Base-by-base conservation (phyloP, 1,284 basidiomycete genomes). In the Thelephora terrestris region DNA sequence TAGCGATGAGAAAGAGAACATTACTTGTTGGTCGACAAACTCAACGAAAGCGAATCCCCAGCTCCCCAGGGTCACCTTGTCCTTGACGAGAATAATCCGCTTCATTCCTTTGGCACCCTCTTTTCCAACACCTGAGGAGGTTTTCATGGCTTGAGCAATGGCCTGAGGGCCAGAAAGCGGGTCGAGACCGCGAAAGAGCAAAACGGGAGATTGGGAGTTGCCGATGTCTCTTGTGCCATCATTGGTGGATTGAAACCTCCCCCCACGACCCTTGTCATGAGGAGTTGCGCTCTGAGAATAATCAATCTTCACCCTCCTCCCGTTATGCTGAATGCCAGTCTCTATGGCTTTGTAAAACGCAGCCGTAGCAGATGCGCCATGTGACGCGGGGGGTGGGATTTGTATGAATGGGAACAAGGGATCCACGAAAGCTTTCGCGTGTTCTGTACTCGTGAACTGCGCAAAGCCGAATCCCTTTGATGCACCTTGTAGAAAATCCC, bases 381-480 rank as follows among this genome's bases (percentile, higher is more conserved):
- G 81, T 1, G 84, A 85, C 35, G 85, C 84, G 20, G 87, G 84
- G 17, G 89, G 88, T 4, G 91, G 90, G 50, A 93, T 79, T 66
- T 85, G 78, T 35, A 93, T 77, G 62, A 85, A 87, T 1, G 88
- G 89, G 62, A 84, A 92, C 51, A 85, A 78, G 38, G 87, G 84
- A 55, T 89, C 82, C 62, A 97, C 84, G 64, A 96, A 94, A 7
- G 84, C 78, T 52, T 81, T 76, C 14, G 93, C 91, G 53, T 90
- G 85, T 57, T 90, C 87, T 43, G 85, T 73, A 51, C 74, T 83
- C 29, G 82, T 68, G 64, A 97, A 96, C 65, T 91, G 85, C 57
- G 90, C 92, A 66, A 97, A 97, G 46, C 91, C 93, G 63, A 94
- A 95, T 59, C 88, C 85, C 70, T 93, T 93, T 48, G 90, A 92